Evolutionary conservation across 2,329 filamentous ascomycete genomes (phyloP), one percentile per base, ranked within the genome.

Genomic region (Triangularia setosa): DNA sequence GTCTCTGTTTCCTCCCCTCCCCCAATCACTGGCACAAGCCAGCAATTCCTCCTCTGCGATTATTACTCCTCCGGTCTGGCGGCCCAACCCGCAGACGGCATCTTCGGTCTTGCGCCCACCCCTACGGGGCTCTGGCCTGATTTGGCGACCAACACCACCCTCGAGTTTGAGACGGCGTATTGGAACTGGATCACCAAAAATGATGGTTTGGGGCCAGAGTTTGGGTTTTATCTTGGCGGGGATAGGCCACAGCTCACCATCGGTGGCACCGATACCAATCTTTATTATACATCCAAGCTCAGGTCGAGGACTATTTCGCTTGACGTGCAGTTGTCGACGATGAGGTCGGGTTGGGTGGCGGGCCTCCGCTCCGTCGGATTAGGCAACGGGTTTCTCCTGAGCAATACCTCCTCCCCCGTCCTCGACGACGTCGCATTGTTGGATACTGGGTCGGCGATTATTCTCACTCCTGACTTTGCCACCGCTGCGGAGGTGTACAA

Each of bases 21-120:
- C 1, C 68, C 70, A 0, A 23, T 33, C 9, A 60, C 6, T 64
- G 68, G 60, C 4, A 14, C 16, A 16, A 27, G 1, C 23, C 74
- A 76, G 66, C 57, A 70, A 14, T 74, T 77, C 40, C 58, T 75
- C 7, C 67, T 75, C 8, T 76, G 73, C 61, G 69, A 75, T 35
- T 61, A 64, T 7, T 76, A 74, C 67, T 68, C 71, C 5, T 65
- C 70, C 1, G 67, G 68, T 7, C 63, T 76, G n/a, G 67, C 68
- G 3, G 61, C 69, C 2, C 70, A 73, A 33, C 69, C 69, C 2
- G 71, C 74, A 28, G 75, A 76, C 52, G 75, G 75, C 33, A 73
- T 77, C 56, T 69, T 78, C 48, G 76, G 76, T 18, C 64, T 77
- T 18, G 68, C 65, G 2, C 64, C 66, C 1, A 65, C 65, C 1